Conservation (phyloP, 2,329 filamentous ascomycete species). For the Paracamarosporium sp. region DNA sequence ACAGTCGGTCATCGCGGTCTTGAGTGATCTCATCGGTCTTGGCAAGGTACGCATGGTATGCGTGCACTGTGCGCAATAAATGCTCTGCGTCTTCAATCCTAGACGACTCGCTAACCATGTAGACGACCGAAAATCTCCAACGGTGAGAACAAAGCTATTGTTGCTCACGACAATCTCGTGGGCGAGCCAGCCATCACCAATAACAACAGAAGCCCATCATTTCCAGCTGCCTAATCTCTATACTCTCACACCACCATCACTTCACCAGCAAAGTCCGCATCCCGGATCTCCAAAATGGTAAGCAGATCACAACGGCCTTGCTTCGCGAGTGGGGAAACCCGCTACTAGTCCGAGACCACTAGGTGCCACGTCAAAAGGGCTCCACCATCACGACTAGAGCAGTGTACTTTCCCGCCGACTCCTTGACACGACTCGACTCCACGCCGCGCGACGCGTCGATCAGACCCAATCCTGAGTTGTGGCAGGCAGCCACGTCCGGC, state of each 20-base stretch:
- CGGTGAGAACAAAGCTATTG: background rate
- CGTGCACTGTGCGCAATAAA: background rate
- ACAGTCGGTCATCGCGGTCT: background rate
- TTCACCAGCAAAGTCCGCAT: background rate
- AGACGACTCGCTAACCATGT: background rate
- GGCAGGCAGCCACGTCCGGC: too few relatives aligned
- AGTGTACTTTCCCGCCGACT: too few relatives aligned
- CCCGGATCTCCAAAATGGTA: background rate
- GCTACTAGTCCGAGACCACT: background rate
- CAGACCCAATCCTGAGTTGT: background rate
- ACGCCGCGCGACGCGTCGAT: background rate
- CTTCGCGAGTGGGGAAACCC: background rate
- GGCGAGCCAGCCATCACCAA: background rate
- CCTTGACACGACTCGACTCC: background rate
- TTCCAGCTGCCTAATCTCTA: too few relatives aligned
- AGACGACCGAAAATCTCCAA: background rate
- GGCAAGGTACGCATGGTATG: background rate
- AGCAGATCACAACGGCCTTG: background rate
- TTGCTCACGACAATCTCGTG: background rate
- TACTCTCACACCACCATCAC: background rate
- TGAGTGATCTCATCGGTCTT: background rate
- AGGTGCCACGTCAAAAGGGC: constrained; percentile 1
- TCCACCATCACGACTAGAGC: background rate
- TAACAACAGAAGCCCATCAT: too few relatives aligned
- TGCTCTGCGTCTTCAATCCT: background rate